phyloP scores from a whole-genome alignment of 1,284 basidiomycete species.

The Marasmius oreades region DNA sequence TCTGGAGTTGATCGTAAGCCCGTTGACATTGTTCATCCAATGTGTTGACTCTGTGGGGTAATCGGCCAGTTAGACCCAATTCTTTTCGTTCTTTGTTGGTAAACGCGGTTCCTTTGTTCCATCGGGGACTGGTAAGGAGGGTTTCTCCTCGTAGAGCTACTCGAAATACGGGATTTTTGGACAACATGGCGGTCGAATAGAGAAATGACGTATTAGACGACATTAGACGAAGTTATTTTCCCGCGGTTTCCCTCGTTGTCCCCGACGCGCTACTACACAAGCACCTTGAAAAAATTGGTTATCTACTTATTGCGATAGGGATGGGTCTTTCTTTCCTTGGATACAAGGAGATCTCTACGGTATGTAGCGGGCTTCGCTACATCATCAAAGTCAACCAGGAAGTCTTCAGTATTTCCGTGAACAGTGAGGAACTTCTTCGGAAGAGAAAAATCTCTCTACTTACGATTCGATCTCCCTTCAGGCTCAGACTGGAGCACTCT shows the following conservation, averaged over 20 bases:
- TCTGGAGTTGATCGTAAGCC: constrained; percentile 64
- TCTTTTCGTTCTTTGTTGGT: constrained; percentile 58
- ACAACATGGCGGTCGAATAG: background rate
- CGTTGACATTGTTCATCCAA: constrained; percentile 74
- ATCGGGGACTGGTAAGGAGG: constrained; percentile 61
- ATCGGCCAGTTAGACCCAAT: constrained; percentile 73
- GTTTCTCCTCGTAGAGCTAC: constrained; percentile 56
- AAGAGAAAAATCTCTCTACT: too few relatives aligned
- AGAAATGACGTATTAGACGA: background rate
- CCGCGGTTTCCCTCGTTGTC: too few relatives aligned
- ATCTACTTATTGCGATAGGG: too few relatives aligned
- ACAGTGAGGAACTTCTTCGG: too few relatives aligned
- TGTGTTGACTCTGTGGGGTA: constrained; percentile 73
- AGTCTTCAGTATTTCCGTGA: background rate
- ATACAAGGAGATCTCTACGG: background rate
- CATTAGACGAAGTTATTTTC: background rate
- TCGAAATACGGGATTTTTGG: constrained; percentile 17
- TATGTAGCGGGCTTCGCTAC: background rate
- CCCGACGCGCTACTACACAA: too few relatives aligned
- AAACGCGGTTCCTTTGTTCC: constrained; percentile 77
- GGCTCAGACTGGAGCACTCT: too few relatives aligned
- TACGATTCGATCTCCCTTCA: too few relatives aligned
- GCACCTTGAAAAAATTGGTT: too few relatives aligned
- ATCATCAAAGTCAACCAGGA: background rate
- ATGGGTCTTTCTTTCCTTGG: too few relatives aligned